A percentile compares a stretch with the other conserved stretches of the same genome.
Evolutionary conservation across 768 basidiomycete species (phyloP).

Genomic region (Thelephora ganbajun): DNA sequence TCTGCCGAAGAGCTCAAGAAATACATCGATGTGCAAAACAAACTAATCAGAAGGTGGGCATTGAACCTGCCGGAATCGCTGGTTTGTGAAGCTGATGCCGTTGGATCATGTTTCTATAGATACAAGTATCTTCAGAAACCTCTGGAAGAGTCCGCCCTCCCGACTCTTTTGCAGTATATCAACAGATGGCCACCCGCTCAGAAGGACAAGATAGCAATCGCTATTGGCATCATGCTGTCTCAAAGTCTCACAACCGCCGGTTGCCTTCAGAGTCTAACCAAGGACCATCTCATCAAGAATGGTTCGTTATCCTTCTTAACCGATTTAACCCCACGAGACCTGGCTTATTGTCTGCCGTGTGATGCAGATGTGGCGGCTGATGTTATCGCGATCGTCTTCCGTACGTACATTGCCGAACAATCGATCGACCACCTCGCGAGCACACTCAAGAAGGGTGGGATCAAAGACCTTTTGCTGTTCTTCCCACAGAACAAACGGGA

Average conservation of each 20-base stretch:
- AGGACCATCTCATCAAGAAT: constrained; percentile 94
- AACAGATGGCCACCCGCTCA: constrained; percentile 69
- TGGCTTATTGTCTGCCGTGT: background rate
- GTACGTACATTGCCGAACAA: constrained; percentile 67
- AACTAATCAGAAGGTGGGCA: constrained; percentile 81
- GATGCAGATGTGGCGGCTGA: constrained; percentile 57
- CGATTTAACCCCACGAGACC: no score
- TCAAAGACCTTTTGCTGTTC: constrained; percentile 77
- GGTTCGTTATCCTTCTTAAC: constrained; percentile 31
- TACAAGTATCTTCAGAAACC: constrained; percentile 99
- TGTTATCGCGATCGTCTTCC: constrained; percentile 69
- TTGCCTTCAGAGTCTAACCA: constrained; percentile 72
- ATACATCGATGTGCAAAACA: constrained; percentile 89
- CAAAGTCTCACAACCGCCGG: constrained; percentile 70
- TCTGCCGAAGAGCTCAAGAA: constrained; percentile 82
- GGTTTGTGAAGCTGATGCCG: constrained; percentile 6
- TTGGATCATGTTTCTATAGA: constrained; percentile 24
- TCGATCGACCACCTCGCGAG: constrained; percentile 81
- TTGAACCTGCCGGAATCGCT: background rate
- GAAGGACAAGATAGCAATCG: constrained; percentile 72
- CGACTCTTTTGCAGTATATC: constrained; percentile 76
- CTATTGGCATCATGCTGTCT: constrained; percentile 70
- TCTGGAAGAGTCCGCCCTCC: constrained; percentile 75
- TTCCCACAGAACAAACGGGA: constrained; percentile 80
- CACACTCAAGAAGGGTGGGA: constrained; percentile 69